These are phyloP conservation scores for Plectosphaerella cucumerina DNA, from an alignment of 2,329 filamentous ascomycete genomes.

Conservation along the genomic window DNA sequence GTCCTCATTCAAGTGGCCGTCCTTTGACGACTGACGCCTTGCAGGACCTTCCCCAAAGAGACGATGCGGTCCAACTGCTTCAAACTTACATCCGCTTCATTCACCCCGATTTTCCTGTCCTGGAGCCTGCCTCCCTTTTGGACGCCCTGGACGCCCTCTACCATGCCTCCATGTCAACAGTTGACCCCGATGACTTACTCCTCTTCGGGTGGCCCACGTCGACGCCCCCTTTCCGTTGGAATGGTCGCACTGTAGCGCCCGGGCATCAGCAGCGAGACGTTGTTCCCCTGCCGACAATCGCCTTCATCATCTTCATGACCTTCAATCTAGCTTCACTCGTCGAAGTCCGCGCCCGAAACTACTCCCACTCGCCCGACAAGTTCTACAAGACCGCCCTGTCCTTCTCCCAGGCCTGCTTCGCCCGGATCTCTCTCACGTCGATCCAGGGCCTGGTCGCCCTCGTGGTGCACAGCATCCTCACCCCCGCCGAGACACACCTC, in stretches of 20 bases:
- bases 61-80: constrained; percentile 13
- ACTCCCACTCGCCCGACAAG: constrained; percentile 24
- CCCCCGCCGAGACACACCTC: constrained; percentile 26
- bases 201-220: constrained; percentile 15
- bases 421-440: constrained; percentile 23
- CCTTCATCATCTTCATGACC: constrained; percentile 28
- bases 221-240: constrained; percentile 14
- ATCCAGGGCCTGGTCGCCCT: constrained; percentile 27
- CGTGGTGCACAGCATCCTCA: constrained; percentile 24
- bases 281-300: constrained; percentile 16
- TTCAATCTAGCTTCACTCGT: constrained; percentile 29
- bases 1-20: no score
- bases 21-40: no score
- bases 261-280: not conserved
- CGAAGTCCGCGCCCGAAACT: constrained; percentile 24
- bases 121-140: constrained; percentile 14
- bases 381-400: constrained; percentile 26
- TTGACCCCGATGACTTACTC: constrained; percentile 2
- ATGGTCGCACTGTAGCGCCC: constrained; percentile 9
- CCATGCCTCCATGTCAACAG: not conserved
- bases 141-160: constrained; percentile 17
- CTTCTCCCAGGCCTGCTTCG: constrained; percentile 25
- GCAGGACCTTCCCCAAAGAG: constrained; percentile 15
- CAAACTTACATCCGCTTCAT: constrained; percentile 17
- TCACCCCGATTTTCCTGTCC: constrained; percentile 16